phyloP scores from a whole-genome alignment of 176 grass and related monocot genomes.

The Ensete glaucum region DNA sequence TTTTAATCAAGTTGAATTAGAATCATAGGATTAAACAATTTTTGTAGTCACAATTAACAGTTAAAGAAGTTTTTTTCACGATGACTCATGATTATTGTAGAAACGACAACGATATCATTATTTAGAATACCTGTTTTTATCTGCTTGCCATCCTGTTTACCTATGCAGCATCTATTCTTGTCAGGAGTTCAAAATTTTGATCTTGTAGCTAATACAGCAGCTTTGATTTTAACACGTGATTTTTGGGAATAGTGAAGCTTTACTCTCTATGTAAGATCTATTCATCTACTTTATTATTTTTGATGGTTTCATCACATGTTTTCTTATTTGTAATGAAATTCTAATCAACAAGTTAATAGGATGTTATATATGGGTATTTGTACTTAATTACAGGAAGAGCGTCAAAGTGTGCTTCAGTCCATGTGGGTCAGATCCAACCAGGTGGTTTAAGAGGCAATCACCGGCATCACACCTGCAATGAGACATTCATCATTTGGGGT shows the following conservation, averaged over 20 bases:
- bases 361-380: conserved; percentile 4
- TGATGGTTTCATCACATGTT: not conserved
- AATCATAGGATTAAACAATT: too few species aligned
- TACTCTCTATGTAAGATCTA: not conserved
- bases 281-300: not conserved
- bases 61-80: too few species aligned
- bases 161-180: not conserved
- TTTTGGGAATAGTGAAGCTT: not conserved
- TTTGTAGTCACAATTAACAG: too few species aligned
- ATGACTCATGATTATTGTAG: not conserved
- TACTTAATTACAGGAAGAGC: conserved; percentile 45
- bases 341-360: not conserved
- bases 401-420: conserved; percentile 52
- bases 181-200: not conserved
- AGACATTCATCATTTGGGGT: conserved; percentile 92
- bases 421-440: conserved; percentile 73
- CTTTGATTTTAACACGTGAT: not conserved
- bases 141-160: not conserved
- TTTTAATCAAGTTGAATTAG: too few species aligned
- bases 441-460: conserved; percentile 89
- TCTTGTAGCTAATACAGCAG: not conserved
- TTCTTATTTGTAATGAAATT: not conserved
- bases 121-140: not conserved
- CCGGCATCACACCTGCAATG: conserved; percentile 82
- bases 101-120: not conserved